Base-by-base conservation (phyloP, 2,329 filamentous ascomycete genomes). In the Aspergillus novofumigatus region DNA sequence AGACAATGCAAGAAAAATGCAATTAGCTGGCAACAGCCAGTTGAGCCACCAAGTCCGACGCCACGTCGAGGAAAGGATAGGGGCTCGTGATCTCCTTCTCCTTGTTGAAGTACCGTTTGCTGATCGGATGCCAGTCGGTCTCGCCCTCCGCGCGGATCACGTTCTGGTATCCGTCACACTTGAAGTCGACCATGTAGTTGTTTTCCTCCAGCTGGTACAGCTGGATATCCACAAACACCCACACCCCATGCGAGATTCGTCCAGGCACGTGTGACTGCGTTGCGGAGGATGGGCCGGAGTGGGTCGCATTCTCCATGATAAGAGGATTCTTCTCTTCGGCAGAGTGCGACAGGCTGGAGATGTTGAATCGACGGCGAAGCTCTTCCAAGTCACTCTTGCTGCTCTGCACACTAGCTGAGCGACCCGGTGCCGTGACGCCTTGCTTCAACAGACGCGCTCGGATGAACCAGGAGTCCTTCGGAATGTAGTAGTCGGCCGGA, bases 171-270 rank as follows among this genome's bases (percentile, higher is more conserved):
- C 94, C 94, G 14, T 94, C 92, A 73, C 93, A 97, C 73, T 97
- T 97, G 81, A 99, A 99, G 73, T 99, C 94, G 51, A 99, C 94
- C 61, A 99, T 87, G 74, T 93, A 97, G 63, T 94, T 93, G 55
- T 90, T 89, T 57, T 87, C 86, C 73, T 97, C 93, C 80, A 97
- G 92, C 70, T 92, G 89, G 75, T 97, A 97, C 52, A 97, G 87
- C 72, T 97, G 94, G 62, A 99, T 97, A 63, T 96, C 92, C 72
- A 99, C 86, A 71, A 96, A 94, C 68, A 97, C 89, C 71, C 90
- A 93, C n/a, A 95, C 86, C 55, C 89, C 89, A 62, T 91, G 85
- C 53, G 84, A 79, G 3, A 76, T 71, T 1, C 77, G 69, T 49
- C 79, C 72, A 11, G 78, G 74, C 38, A 66, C 59, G 29, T 62